These are phyloP conservation scores for Atalantia buxifolia DNA, from an alignment of 345 rosid genomes.

Conservation along the genomic window DNA sequence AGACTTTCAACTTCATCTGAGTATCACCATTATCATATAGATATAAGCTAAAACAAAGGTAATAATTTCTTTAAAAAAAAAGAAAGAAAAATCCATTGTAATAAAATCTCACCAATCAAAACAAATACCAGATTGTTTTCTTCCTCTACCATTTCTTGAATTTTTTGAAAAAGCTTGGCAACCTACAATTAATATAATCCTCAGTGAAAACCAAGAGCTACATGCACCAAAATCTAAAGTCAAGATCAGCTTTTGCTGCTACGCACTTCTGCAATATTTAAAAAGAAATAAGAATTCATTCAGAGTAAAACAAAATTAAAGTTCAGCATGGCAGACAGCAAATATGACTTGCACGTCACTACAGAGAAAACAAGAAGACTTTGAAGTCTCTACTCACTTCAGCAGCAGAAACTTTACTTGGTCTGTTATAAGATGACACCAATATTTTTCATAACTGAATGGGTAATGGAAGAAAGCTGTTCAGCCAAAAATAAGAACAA, in stretches of 20 bases:
- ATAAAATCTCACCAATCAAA: slow-evolving; percentile 82
- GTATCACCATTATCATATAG: slow-evolving; percentile 23
- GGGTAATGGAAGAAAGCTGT: background rate
- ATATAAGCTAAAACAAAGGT: slow-evolving; percentile 12
- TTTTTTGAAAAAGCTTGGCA: slow-evolving; percentile 94
- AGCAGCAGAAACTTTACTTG: background rate
- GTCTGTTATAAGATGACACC: background rate
- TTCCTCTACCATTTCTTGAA: slow-evolving; percentile 99
- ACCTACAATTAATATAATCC: slow-evolving; percentile 47
- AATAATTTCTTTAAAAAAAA: background rate
- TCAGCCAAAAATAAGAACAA: background rate
- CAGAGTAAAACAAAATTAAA: background rate
- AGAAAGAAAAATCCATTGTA: background rate
- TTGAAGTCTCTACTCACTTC: background rate
- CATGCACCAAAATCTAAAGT: slow-evolving; percentile 5
- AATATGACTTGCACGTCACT: background rate
- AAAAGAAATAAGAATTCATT: background rate
- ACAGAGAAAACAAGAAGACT: slow-evolving; percentile 1
- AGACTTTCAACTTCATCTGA: slow-evolving; percentile 99
- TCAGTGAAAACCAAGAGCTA: background rate
- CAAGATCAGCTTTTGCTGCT: background rate
- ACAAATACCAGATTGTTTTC: slow-evolving; percentile 96
- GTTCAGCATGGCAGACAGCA: background rate
- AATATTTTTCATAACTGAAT: background rate
- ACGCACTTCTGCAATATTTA: background rate